Conservation (phyloP, 768 basidiomycete genomes). For the Collybia sp. region DNA sequence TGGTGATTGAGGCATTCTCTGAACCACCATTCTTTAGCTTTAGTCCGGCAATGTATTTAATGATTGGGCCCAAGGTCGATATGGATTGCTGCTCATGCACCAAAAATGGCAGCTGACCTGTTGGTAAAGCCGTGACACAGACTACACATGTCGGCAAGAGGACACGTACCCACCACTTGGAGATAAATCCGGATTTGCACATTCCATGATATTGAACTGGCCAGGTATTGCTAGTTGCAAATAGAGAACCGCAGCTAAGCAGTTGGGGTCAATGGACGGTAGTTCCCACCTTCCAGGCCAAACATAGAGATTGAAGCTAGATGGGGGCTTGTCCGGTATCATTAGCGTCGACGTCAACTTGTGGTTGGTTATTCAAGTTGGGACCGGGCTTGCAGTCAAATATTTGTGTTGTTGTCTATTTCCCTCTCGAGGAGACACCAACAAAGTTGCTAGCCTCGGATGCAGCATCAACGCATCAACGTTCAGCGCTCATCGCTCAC, state of each 20-base stretch:
- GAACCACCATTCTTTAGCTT: slow-evolving; percentile 23
- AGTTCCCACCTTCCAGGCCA: slow-evolving; percentile 69
- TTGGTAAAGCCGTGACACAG: neutral
- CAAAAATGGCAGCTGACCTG: slow-evolving; percentile 73
- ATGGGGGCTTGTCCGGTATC: slow-evolving; percentile 4
- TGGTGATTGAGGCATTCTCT: slow-evolving; percentile 20
- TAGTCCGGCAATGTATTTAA: slow-evolving; percentile 58
- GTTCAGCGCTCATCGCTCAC: no score
- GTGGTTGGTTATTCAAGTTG: no score
- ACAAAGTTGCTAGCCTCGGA: no score
- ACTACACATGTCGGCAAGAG: slow-evolving; percentile 2
- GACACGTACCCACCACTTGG: slow-evolving; percentile 57
- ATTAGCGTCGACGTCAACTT: neutral
- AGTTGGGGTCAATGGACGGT: slow-evolving; percentile 63
- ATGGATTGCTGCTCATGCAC: slow-evolving; percentile 49
- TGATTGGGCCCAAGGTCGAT: slow-evolving; percentile 54
- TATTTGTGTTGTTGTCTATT: no score
- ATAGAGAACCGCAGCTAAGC: slow-evolving; percentile 61
- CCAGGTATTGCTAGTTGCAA: slow-evolving; percentile 68
- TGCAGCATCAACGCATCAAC: no score
- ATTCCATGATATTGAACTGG: slow-evolving; percentile 57
- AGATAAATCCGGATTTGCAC: slow-evolving; percentile 65
- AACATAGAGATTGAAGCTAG: slow-evolving; percentile 44
- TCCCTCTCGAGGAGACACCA: no score
- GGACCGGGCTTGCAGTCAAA: no score